Percentiles rank a stretch among this genome's conserved stretches.
These are phyloP conservation scores for Scleromitrula shiraiana DNA, from an alignment of 2,329 filamentous ascomycete species.

Conservation along the genomic window DNA sequence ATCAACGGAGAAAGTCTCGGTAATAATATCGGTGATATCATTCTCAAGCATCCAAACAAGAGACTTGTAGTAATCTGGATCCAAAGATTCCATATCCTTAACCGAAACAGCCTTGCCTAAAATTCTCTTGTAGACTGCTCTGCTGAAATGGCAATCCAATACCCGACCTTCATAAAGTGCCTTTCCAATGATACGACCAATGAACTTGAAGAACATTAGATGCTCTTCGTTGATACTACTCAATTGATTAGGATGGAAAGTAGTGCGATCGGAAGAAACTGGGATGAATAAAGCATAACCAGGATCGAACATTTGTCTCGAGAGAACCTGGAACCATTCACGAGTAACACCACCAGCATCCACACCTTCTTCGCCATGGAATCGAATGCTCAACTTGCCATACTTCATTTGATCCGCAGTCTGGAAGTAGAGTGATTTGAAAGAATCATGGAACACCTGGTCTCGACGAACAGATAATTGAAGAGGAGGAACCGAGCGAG, in stretches of 20 bases:
- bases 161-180: slow-evolving; percentile 93
- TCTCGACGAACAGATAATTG: slow-evolving; percentile 87
- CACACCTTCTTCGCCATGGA: slow-evolving; percentile 94
- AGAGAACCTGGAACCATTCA: slow-evolving; percentile 98
- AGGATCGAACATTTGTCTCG: slow-evolving; percentile 97
- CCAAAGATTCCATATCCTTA: slow-evolving; percentile 98
- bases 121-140: slow-evolving; percentile 96
- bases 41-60: slow-evolving; percentile 98
- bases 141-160: slow-evolving; percentile 96
- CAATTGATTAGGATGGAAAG: slow-evolving; percentile 94
- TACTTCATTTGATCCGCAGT: slow-evolving; percentile 96
- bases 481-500: slow-evolving; percentile 61
- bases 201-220: slow-evolving; percentile 98
- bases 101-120: slow-evolving; percentile 90
- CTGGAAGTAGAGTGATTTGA: slow-evolving; percentile 98
- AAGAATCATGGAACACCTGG: slow-evolving; percentile 96
- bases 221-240: slow-evolving; percentile 94
- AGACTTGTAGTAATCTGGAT: slow-evolving; percentile 98
- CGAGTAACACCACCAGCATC: slow-evolving; percentile 95
- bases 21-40: slow-evolving; percentile 91
- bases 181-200: slow-evolving; percentile 96
- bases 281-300: slow-evolving; percentile 96
- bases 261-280: slow-evolving; percentile 93
- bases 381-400: slow-evolving; percentile 94
- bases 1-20: slow-evolving; percentile 90